phyloP scores from a whole-genome alignment of 495 filamentous ascomycete genomes.

The Aspergillus egyptiacus region DNA sequence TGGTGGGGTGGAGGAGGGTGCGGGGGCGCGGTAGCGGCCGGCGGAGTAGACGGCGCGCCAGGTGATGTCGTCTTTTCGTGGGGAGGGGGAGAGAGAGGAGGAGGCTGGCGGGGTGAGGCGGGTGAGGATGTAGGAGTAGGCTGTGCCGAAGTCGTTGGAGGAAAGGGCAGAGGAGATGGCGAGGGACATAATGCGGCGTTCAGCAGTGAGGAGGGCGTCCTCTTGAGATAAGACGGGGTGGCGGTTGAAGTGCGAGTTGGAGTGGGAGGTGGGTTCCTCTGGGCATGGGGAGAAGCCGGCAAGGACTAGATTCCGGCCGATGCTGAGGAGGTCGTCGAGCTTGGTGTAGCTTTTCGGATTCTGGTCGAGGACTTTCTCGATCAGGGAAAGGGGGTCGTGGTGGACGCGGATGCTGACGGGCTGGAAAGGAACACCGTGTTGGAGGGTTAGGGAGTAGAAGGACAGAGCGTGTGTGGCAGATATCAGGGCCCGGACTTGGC shows the following conservation, averaged over 20 bases:
- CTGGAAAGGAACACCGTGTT: slow-evolving; percentile 87
- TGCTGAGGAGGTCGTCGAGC: slow-evolving; percentile 73
- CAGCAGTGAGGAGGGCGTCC: slow-evolving; percentile 34
- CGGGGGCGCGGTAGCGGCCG: slow-evolving; percentile 63
- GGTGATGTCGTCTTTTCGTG: slow-evolving; percentile 64
- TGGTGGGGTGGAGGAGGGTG: slow-evolving; percentile 19
- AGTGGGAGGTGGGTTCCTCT: slow-evolving; percentile 17
- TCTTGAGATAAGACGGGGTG: slow-evolving; percentile 14
- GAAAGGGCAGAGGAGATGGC: slow-evolving; percentile 80
- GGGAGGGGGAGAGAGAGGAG: slow-evolving; percentile 21
- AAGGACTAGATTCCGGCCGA: slow-evolving; percentile 69
- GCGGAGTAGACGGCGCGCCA: slow-evolving; percentile 92
- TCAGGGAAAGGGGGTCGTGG: slow-evolving; percentile 73
- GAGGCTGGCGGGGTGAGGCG: slow-evolving; percentile 41
- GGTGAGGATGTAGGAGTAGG: slow-evolving; percentile 88
- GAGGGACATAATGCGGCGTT: slow-evolving; percentile 75
- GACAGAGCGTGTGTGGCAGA: slow-evolving; percentile 80
- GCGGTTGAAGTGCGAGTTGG: slow-evolving; percentile 1
- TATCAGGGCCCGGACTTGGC: slow-evolving; percentile 63
- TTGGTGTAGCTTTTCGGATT: slow-evolving; percentile 82
- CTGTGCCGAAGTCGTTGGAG: slow-evolving; percentile 92
- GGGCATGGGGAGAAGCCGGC: slow-evolving; percentile 49
- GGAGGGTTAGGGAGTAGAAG: slow-evolving; percentile 80
- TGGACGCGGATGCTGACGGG: slow-evolving; percentile 87
- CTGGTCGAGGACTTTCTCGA: slow-evolving; percentile 81